Evolutionary conservation across 805 yeast genomes (phyloP).

Genomic region (Candida oleophila): DNA sequence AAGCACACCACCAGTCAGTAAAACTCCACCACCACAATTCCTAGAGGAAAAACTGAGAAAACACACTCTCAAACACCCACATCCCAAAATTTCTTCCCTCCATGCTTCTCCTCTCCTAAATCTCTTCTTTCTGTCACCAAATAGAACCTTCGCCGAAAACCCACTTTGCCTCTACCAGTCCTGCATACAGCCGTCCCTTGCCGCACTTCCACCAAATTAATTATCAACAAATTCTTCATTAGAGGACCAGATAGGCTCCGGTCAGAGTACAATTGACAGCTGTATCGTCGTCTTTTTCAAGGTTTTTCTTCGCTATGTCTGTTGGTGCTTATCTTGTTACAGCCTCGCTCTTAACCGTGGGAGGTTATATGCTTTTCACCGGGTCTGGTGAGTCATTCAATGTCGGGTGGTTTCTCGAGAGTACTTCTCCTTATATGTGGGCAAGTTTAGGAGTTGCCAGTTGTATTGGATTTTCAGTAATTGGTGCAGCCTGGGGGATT

Average conservation of each 20-base stretch:
- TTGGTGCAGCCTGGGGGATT: conserved; percentile 99
- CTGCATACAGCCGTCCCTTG: not conserved
- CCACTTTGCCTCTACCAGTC: too few relatives aligned
- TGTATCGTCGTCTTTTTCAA: not conserved
- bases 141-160: too few relatives aligned
- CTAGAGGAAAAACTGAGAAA: too few relatives aligned
- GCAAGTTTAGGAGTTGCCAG: conserved; percentile 85
- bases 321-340: conserved; percentile 23
- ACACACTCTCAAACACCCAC: too few relatives aligned
- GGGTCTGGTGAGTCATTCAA: conserved; percentile 92
- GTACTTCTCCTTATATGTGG: conserved; percentile 96
- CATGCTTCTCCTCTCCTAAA: not conserved
- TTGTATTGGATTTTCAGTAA: conserved; percentile 91
- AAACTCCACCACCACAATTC: too few relatives aligned
- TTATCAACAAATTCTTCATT: not conserved
- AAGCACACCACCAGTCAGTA: too few relatives aligned
- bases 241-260: not conserved
- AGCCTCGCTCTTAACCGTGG: conserved; percentile 36
- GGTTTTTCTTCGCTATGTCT: not conserved
- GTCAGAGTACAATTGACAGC: not conserved
- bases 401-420: conserved; percentile 80
- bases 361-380: conserved; percentile 74
- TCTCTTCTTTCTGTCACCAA: not conserved
- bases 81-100: too few relatives aligned
- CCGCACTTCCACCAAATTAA: not conserved